Percentiles rank a stretch among this genome's conserved stretches.
These are phyloP conservation scores for Penicillium sp. DNA, from an alignment of 2,329 filamentous ascomycete genomes.

Conservation along the genomic window DNA sequence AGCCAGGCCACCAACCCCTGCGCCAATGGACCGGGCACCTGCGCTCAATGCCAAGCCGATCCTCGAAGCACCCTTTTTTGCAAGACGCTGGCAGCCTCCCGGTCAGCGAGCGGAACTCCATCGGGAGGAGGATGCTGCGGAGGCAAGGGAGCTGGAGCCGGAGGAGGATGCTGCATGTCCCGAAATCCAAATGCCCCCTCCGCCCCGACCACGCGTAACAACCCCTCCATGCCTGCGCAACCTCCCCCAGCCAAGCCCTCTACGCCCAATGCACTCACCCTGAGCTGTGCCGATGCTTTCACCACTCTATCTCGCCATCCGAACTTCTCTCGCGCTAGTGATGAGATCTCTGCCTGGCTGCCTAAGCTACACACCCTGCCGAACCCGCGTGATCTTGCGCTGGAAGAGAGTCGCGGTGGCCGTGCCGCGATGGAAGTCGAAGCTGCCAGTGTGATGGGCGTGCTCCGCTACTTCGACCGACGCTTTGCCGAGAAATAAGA, in stretches of 20 bases:
- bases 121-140: conserved; percentile 64
- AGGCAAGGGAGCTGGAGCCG: conserved; percentile 58
- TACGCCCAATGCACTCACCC: conserved; percentile 42
- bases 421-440: conserved; percentile 74
- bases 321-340: conserved; percentile 73
- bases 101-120: conserved; percentile 39
- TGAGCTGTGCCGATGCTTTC: conserved; percentile 77
- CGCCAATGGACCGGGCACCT: conserved; percentile 75
- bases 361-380: conserved; percentile 69
- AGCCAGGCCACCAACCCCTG: conserved; percentile 50
- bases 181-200: conserved; percentile 33
- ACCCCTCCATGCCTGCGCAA: conserved; percentile 26
- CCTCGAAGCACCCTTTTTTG: conserved; percentile 83
- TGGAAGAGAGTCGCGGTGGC: conserved; percentile 27
- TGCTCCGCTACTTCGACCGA: conserved; percentile 80
- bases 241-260: conserved; percentile 29
- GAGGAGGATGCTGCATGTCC: conserved; percentile 66
- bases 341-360: conserved; percentile 76
- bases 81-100: conserved; percentile 73
- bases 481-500: conserved; percentile 59
- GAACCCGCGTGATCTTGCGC: conserved; percentile 40
- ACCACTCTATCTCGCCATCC: conserved; percentile 77
- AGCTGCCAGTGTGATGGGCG: conserved; percentile 82
- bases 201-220: conserved; percentile 27
- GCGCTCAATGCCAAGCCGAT: conserved; percentile 76